Conservation (phyloP, 2,329 filamentous ascomycete species). For the Aspergillus sp. region DNA sequence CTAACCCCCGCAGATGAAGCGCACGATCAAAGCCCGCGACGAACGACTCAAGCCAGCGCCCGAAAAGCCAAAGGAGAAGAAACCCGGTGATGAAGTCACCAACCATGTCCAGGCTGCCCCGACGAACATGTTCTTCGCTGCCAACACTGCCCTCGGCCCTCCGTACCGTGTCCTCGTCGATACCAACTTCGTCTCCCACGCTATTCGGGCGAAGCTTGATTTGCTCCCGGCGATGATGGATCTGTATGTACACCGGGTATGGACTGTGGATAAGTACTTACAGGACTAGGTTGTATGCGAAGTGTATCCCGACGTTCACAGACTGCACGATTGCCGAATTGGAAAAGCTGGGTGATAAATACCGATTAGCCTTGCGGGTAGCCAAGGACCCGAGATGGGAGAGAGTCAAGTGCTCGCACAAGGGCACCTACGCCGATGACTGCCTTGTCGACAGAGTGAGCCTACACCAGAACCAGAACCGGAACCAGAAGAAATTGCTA, state of each 20-base stretch:
- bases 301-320: constrained; percentile 85
- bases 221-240: constrained; percentile 90
- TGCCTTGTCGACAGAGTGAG: constrained; percentile 70
- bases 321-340: constrained; percentile 80
- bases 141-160: constrained; percentile 82
- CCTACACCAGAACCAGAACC: neutral
- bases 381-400: constrained; percentile 89
- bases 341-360: constrained; percentile 86
- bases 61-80: constrained; percentile 16
- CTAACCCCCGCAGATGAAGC: constrained; percentile 23
- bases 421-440: constrained; percentile 84
- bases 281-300: constrained; percentile 69
- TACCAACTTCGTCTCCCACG: constrained; percentile 89
- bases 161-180: constrained; percentile 81
- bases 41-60: constrained; percentile 20
- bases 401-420: constrained; percentile 83
- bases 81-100: constrained; percentile 12
- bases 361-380: constrained; percentile 79
- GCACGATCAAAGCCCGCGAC: constrained; percentile 21
- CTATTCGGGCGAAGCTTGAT: constrained; percentile 86
- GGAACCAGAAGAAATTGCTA: neutral
- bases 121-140: constrained; percentile 81
- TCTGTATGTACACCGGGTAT: constrained; percentile 34
- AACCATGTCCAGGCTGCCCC: constrained; percentile 53
- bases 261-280: no score